Percentiles rank a stretch among this genome's conserved stretches.
phyloP scores from a whole-genome alignment of 257 asterid species.

The Capsicum rhomboideum region DNA sequence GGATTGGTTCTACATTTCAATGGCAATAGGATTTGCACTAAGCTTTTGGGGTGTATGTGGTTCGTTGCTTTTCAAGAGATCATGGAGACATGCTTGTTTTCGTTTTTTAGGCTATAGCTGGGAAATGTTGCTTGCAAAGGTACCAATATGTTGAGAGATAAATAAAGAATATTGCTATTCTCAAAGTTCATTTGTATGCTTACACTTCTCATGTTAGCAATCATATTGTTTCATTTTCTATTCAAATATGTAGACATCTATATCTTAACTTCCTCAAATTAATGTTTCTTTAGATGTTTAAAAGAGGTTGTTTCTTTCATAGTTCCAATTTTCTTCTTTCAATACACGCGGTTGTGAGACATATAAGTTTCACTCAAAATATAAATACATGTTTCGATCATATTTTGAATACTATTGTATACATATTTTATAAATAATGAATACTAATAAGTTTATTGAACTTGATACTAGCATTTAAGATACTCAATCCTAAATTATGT shows the following conservation, averaged over 20 bases:
- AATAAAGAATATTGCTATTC: not conserved
- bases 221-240: not conserved
- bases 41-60: slow-evolving; percentile 4
- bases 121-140: not conserved
- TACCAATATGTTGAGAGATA: too few species aligned
- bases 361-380: too few species aligned
- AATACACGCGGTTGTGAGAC: too few species aligned
- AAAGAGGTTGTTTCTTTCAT: not conserved
- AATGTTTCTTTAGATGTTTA: not conserved
- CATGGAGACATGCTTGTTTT: not conserved
- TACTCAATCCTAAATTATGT: too few species aligned
- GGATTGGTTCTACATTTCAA: slow-evolving; percentile 9
- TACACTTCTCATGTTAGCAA: not conserved
- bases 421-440: too few species aligned
- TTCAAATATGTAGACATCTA: not conserved
- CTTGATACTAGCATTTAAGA: too few species aligned
- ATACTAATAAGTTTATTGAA: too few species aligned
- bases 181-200: too few species aligned
- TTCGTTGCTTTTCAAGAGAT: not conserved
- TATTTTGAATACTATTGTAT: too few species aligned
- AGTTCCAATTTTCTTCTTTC: too few species aligned
- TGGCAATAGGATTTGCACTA: slow-evolving; percentile 13
- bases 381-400: too few species aligned
- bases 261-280: not conserved
- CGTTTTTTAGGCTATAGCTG: not conserved